Percentiles rank a stretch among this genome's conserved stretches.
Evolutionary conservation across 495 filamentous ascomycete species (phyloP).

Genomic region (Penicillium cinerascens): DNA sequence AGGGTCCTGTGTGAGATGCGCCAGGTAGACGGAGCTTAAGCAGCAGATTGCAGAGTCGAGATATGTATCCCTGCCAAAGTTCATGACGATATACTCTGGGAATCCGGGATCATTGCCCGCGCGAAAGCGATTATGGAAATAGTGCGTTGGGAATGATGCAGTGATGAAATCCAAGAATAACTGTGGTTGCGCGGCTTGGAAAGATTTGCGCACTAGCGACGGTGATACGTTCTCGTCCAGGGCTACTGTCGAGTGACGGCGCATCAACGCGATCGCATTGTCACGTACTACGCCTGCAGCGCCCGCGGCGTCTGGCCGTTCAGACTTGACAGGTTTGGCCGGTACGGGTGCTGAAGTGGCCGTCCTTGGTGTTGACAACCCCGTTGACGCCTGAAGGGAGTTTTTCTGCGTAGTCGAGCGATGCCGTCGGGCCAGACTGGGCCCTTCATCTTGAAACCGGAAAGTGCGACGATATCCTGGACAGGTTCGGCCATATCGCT

Average conservation of each 20-base stretch:
- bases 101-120: conserved; percentile 24
- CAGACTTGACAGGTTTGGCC: conserved; percentile 6
- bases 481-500: conserved; percentile 34
- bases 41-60: conserved; percentile 30
- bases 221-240: conserved; percentile 23
- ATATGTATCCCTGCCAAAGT: conserved; percentile 23
- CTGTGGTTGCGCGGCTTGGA: conserved; percentile 21
- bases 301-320: neutral
- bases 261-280: conserved; percentile 28
- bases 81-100: conserved; percentile 22
- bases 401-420: conserved; percentile 12
- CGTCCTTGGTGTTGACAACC: conserved; percentile 1
- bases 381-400: conserved; percentile 3
- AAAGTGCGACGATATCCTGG: conserved; percentile 36
- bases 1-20: conserved; percentile 25
- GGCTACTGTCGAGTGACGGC: conserved; percentile 12
- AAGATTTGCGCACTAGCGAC: conserved; percentile 24
- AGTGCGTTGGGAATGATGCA: conserved; percentile 30
- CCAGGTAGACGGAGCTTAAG: conserved; percentile 28
- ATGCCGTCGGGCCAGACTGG: conserved; percentile 27
- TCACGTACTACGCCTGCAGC: conserved; percentile 21
- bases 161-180: conserved; percentile 31
- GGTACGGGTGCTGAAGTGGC: conserved; percentile 1
- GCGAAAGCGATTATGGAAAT: conserved; percentile 32
- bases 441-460: conserved; percentile 38